Conservation (phyloP, 371 early-diverging fungal species). For the Mucor circinelloides region DNA sequence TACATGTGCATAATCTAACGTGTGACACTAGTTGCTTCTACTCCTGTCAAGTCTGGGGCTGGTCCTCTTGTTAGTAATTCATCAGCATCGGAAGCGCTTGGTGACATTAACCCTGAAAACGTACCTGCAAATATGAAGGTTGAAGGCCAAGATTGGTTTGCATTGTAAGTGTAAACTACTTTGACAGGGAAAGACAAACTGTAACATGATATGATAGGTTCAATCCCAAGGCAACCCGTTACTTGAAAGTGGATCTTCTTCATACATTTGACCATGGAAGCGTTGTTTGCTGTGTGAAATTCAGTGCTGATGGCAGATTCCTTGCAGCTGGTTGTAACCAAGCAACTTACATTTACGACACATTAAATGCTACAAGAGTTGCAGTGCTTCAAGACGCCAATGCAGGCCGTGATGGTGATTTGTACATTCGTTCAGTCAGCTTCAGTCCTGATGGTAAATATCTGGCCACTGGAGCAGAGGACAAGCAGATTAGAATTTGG, state of each 20-base stretch:
- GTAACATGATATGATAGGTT: too few species aligned
- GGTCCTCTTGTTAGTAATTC: conserved; percentile 37
- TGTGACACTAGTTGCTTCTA: conserved; percentile 17
- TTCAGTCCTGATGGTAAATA: conserved; percentile 93
- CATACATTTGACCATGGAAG: conserved; percentile 82
- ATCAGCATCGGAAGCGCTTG: conserved; percentile 37
- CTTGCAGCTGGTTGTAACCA: conserved; percentile 95
- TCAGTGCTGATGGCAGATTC: conserved; percentile 86
- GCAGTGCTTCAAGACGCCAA: conserved; percentile 76
- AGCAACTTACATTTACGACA: conserved; percentile 85
- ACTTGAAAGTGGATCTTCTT: conserved; percentile 78
- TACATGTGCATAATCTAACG: not conserved
- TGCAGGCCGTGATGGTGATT: conserved; percentile 74
- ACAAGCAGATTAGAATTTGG: conserved; percentile 92
- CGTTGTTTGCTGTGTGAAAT: conserved; percentile 95
- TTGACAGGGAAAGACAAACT: too few species aligned
- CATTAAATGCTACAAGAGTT: conserved; percentile 56
- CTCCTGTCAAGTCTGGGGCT: conserved; percentile 43
- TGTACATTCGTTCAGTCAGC: conserved; percentile 95
- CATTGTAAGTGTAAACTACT: conserved; percentile 58
- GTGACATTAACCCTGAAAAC: conserved; percentile 83
- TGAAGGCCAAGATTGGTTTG: conserved; percentile 93
- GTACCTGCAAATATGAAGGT: conserved; percentile 81
- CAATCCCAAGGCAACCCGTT: conserved; percentile 70
- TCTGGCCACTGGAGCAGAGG: conserved; percentile 97